Evolutionary conservation across 2,329 filamentous ascomycete species (phyloP), one percentile per base, ranked within the genome.

Genomic region (Aspergillus costaricaensis): DNA sequence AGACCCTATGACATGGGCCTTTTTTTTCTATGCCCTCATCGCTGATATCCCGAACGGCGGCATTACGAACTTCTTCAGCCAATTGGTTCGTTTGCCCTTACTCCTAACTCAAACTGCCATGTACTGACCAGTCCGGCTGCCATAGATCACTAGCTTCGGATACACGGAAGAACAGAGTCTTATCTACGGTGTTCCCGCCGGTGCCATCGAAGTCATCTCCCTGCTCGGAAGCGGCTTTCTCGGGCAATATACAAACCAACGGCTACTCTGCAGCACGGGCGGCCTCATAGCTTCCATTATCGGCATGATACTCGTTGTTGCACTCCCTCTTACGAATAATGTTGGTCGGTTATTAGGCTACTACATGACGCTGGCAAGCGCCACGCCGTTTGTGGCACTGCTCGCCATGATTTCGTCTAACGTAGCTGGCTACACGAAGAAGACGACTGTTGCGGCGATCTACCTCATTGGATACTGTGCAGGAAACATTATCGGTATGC

Each of bases 321-420:
- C 84, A 2, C 76, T 90, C 3, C 86, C 86, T 0, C 70, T 85
- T 4, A 71, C 76, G n/a, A 85, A 85, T 65, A 84, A 83, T 61
- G 79, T 77, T 2, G 88, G 87, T 10, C 80, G 85, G 0, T 77
- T 89, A 10, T 81, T 86, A 2, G 87, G 86, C 0, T 90, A 88
- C 71, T 91, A 90, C 73, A 75, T 91, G 54, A 88, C 85, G 0
- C 82, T 85, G 67, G 82, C 85, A 1, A 80, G 79, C 10, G 82
- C 87, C 0, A 86, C 85, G 0, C 80, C 85, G 0, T 90, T 90
- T 62, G 87, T 89, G 0, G 85, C 85, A 4, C 74, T 90, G 15
- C 74, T 90, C 4, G 85, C 84, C 25, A 78, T 90, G 38, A 85
- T 90, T 57, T 82, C 83, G 1, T 85, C 83, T 14, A 91, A 91